Conservation (phyloP, 495 filamentous ascomycete species). For the Ascobolus immersus region DNA sequence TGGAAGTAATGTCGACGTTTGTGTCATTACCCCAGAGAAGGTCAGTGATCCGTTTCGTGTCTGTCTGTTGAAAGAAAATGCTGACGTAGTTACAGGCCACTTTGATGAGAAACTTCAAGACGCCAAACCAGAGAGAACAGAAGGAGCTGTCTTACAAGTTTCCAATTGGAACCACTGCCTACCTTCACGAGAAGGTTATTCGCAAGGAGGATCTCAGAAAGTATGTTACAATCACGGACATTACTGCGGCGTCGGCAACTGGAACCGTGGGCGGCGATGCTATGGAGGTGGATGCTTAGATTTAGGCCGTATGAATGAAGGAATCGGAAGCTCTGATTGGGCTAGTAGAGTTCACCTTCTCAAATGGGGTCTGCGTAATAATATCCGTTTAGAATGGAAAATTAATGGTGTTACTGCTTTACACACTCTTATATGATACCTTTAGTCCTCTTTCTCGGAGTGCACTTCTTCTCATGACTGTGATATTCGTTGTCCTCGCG, state of each 20-base stretch:
- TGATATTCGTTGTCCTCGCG: too few relatives aligned
- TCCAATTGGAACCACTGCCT: constrained; percentile 66
- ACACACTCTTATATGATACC: too few relatives aligned
- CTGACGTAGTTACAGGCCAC: constrained; percentile 26
- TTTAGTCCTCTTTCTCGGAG: too few relatives aligned
- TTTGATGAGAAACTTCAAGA: constrained; percentile 69
- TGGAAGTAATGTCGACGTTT: constrained; percentile 91
- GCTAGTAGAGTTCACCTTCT: too few relatives aligned
- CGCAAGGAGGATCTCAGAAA: constrained; percentile 81
- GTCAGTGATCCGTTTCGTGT: constrained; percentile 1
- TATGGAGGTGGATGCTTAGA: constrained; percentile 80
- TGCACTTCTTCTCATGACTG: too few relatives aligned
- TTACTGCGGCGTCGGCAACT: constrained; percentile 29
- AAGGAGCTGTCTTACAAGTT: constrained; percentile 90
- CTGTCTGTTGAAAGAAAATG: neutral
- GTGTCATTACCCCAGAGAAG: constrained; percentile 80
- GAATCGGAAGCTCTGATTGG: too few relatives aligned
- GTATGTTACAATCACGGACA: constrained; percentile 75
- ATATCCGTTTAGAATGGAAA: too few relatives aligned
- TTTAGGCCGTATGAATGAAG: neutral
- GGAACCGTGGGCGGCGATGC: constrained; percentile 31
- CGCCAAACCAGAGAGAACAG: constrained; percentile 67
- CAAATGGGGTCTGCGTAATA: too few relatives aligned
- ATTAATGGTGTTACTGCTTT: too few relatives aligned
- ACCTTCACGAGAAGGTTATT: constrained; percentile 80